A percentile compares a stretch with the other conserved stretches of the same genome.
phyloP scores from a whole-genome alignment of 2,329 filamentous ascomycete genomes.

The Cladosporium sphaerospermum region DNA sequence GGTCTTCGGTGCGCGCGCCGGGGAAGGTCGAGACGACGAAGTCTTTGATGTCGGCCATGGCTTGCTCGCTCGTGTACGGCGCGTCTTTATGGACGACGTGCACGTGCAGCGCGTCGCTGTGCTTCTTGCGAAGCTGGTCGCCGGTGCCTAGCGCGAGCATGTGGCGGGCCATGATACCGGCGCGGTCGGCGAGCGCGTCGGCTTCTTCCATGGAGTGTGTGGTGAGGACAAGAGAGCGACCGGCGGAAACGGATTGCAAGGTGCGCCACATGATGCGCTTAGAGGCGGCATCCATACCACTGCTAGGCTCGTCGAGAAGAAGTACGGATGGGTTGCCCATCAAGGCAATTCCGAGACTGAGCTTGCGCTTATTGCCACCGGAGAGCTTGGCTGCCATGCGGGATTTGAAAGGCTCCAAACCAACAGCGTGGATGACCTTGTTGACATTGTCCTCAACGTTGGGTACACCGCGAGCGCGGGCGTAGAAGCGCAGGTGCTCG shows the following conservation, averaged over 20 bases:
- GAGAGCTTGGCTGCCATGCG: slow-evolving; percentile 75
- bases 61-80: slow-evolving; percentile 62
- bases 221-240: slow-evolving; percentile 78
- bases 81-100: slow-evolving; percentile 72
- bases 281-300: slow-evolving; percentile 81
- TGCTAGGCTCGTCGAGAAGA: slow-evolving; percentile 81
- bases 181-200: slow-evolving; percentile 74
- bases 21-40: slow-evolving; percentile 62
- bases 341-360: slow-evolving; percentile 80
- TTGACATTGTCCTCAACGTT: slow-evolving; percentile 71
- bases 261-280: slow-evolving; percentile 94
- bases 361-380: slow-evolving; percentile 89
- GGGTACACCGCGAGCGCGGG: slow-evolving; percentile 69
- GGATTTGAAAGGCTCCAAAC: slow-evolving; percentile 61
- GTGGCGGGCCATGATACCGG: slow-evolving; percentile 75
- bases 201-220: slow-evolving; percentile 97
- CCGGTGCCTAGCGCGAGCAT: slow-evolving; percentile 82
- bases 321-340: slow-evolving; percentile 88
- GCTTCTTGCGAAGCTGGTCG: slow-evolving; percentile 63
- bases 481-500: slow-evolving; percentile 85
- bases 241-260: slow-evolving; percentile 63
- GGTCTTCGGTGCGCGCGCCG: slow-evolving; percentile 61
- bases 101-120: slow-evolving; percentile 73
- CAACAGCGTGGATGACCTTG: slow-evolving; percentile 74
- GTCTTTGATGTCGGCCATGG: slow-evolving; percentile 58